Evolutionary conservation across 345 rosid genomes (phyloP).

Genomic region (Populus tremula): DNA sequence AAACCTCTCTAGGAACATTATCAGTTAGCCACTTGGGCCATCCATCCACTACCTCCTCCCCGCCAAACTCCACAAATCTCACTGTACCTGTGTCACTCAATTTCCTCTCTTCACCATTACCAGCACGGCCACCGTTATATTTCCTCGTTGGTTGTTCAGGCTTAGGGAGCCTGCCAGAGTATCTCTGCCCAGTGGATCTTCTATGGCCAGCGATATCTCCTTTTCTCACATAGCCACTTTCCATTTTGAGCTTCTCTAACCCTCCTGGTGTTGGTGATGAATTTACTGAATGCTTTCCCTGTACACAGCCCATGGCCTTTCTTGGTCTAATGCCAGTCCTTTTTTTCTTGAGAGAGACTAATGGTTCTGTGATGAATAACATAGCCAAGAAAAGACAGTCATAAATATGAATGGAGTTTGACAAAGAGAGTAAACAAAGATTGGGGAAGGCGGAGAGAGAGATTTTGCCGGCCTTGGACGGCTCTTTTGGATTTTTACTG

Average conservation of each 20-base stretch:
- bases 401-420: constrained; percentile 29
- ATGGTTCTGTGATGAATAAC: neutral
- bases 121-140: neutral
- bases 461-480: constrained; percentile 48
- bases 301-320: constrained; percentile 52
- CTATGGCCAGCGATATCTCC: constrained; percentile 19
- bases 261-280: constrained; percentile 36
- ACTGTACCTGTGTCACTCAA: constrained; percentile 4
- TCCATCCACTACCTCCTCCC: constrained; percentile 40
- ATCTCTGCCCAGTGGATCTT: constrained; percentile 48
- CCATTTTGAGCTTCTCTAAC: constrained; percentile 43
- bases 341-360: neutral
- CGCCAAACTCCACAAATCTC: constrained; percentile 9
- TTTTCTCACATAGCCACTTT: constrained; percentile 38
- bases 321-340: constrained; percentile 7
- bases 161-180: constrained; percentile 14
- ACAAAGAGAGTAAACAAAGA: constrained; percentile 2
- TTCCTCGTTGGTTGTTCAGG: constrained; percentile 10
- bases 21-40: constrained; percentile 69
- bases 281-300: constrained; percentile 36
- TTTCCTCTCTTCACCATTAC: constrained; percentile 21
- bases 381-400: constrained; percentile 8
- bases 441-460: constrained; percentile 6
- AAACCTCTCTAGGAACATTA: constrained; percentile 48
- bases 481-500: constrained; percentile 26